Evolutionary conservation across 805 yeast genomes (phyloP).

Genomic region (Candida sonorensis): DNA sequence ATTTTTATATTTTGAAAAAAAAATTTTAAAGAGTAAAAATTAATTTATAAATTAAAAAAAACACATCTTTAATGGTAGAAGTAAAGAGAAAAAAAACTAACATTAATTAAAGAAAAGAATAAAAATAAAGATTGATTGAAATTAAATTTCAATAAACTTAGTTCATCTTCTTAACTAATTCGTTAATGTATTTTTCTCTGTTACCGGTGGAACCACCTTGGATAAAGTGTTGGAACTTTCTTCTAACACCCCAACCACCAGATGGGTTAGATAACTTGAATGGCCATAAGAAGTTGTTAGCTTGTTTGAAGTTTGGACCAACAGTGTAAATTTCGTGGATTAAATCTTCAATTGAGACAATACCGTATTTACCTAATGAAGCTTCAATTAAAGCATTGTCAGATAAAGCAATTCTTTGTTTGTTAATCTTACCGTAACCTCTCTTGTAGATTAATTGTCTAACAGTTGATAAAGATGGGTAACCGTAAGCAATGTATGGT

Average conservation of each 20-base stretch:
- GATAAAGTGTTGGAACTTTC: slow-evolving; percentile 95
- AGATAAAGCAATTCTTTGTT: slow-evolving; percentile 86
- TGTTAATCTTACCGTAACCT: slow-evolving; percentile 96
- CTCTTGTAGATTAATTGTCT: slow-evolving; percentile 95
- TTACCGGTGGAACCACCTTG: slow-evolving; percentile 99
- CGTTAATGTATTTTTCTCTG: slow-evolving; percentile 95
- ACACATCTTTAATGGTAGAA: neutral
- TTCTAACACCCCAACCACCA: slow-evolving; percentile 96
- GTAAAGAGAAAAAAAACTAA: slow-evolving; percentile 2
- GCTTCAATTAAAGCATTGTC: slow-evolving; percentile 88
- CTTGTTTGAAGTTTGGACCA: slow-evolving; percentile 98
- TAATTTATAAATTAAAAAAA: neutral
- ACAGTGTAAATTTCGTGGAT: slow-evolving; percentile 94
- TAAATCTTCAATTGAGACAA: slow-evolving; percentile 85
- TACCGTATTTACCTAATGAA: slow-evolving; percentile 86
- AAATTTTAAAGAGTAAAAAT: neutral
- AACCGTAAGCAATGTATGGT: slow-evolving; percentile 96
- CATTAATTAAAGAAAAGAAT: slow-evolving; percentile 1
- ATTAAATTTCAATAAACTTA: slow-evolving; percentile 38
- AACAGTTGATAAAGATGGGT: slow-evolving; percentile 88
- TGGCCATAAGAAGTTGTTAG: slow-evolving; percentile 98
- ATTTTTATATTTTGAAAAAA: neutral
- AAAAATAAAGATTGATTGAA: too few species aligned
- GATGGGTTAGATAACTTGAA: slow-evolving; percentile 94
- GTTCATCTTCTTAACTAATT: slow-evolving; percentile 90